Percentiles rank a stretch among this genome's conserved stretches.
Evolutionary conservation across 352 stramenopile genomes (phyloP).

Genomic region (Elongisporangium senticosum): DNA sequence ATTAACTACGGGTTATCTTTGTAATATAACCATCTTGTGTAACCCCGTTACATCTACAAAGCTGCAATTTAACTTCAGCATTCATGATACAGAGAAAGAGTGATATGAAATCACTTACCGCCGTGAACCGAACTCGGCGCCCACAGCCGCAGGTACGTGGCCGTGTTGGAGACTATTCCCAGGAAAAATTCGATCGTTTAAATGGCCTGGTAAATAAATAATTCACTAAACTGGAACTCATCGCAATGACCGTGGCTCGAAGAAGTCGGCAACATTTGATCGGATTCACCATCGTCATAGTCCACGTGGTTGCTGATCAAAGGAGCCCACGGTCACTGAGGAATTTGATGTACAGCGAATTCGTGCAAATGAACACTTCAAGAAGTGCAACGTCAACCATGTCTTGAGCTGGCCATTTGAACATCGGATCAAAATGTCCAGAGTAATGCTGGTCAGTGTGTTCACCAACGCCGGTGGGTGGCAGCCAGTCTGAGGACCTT

Average conservation of each 20-base stretch:
- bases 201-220: conserved; percentile 98
- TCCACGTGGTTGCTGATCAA: conserved; percentile 70
- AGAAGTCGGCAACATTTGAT: conserved; percentile 37
- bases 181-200: conserved; percentile 99
- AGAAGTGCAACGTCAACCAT: conserved; percentile 88
- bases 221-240: conserved; percentile 94
- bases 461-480: conserved; percentile 98
- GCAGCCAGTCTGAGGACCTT: conserved; percentile 91
- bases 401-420: conserved; percentile 88
- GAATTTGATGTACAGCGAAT: conserved; percentile 90
- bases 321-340: conserved; percentile 54
- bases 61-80: conserved; percentile 25
- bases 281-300: conserved; percentile 68
- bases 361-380: conserved; percentile 93
- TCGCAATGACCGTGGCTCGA: conserved; percentile 30
- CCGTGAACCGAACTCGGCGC: conserved; percentile 97
- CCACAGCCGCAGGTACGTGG: conserved; percentile 99
- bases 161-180: conserved; percentile 99
- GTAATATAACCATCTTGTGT: too few species aligned
- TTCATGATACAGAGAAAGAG: not conserved
- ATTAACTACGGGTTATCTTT: too few species aligned
- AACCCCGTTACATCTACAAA: too few species aligned
- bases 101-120: conserved; percentile 22
- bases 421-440: conserved; percentile 96
- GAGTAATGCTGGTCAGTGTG: conserved; percentile 98